Evolutionary conservation across 1,139 yeast genomes (phyloP).

Genomic region (Candida sp.): DNA sequence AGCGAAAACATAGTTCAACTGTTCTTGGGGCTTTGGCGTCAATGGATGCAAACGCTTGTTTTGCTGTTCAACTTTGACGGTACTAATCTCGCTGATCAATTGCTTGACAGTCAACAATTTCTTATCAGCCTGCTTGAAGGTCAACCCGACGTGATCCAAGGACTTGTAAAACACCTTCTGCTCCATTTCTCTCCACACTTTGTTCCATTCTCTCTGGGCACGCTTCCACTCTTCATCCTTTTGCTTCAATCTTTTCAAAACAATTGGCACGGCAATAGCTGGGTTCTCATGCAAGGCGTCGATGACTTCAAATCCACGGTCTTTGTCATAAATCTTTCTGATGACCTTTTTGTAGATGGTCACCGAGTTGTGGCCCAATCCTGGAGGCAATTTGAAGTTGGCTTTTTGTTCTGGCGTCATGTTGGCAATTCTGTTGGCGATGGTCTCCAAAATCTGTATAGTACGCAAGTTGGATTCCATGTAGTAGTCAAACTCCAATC

Average conservation of each 20-base stretch:
- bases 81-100: conserved; percentile 87
- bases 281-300: conserved; percentile 97
- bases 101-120: conserved; percentile 90
- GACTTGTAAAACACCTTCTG: conserved; percentile 94
- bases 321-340: conserved; percentile 91
- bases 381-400: conserved; percentile 88
- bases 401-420: conserved; percentile 94
- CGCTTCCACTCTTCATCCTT: conserved; percentile 99
- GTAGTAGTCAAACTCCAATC: conserved; percentile 95
- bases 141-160: conserved; percentile 91
- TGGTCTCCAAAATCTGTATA: conserved; percentile 93
- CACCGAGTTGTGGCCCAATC: conserved; percentile 87
- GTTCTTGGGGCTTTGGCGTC: conserved; percentile 86
- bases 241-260: conserved; percentile 89
- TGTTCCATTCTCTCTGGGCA: conserved; percentile 98
- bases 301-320: conserved; percentile 94
- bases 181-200: conserved; percentile 98
- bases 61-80: conserved; percentile 89
- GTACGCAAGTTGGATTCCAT: conserved; percentile 96
- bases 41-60: conserved; percentile 80
- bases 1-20: conserved; percentile 67
- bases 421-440: conserved; percentile 91
- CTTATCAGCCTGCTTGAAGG: conserved; percentile 96
- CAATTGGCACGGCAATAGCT: conserved; percentile 93
- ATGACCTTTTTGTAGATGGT: conserved; percentile 95